Evolutionary conservation across 2,329 filamentous ascomycete genomes (phyloP), one percentile per base, ranked within the genome.

Genomic region (Curvularia spicifera): DNA sequence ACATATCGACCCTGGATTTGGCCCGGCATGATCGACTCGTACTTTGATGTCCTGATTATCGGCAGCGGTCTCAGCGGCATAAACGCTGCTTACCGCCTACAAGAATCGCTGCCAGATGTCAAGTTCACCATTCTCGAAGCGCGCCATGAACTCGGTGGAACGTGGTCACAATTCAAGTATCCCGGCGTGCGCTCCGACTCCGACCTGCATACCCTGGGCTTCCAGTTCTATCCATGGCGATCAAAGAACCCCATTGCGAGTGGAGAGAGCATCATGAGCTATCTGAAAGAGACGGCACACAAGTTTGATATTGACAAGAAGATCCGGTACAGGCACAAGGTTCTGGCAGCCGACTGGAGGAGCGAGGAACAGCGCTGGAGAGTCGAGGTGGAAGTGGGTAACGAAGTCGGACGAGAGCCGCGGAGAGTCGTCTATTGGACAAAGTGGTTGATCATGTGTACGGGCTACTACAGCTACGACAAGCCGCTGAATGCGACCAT

Each of bases 81-180:
- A 78, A 91, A 92, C 65, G 81, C 87, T 12, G 89, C 85, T 13
- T 92, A 93, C 69, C 85, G 88, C n/a, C 66, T 91, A 1, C 86
- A 91, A 66, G 80, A 80, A 1, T 75, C 82, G 26, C 77, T 87
- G 1, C 87, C 88, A 0, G 71, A 79, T 43, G 77, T 82, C 39
- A 83, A 75, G 2, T 93, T 90, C 70, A 81, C 84, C 12, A 85
- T 94, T 26, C 81, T 93, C 15, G 91, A 94, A 73, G 82, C 81
- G 1, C 86, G 91, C 33, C 79, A 83, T 49, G 78, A 81, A 26
- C 80, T 93, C 5, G 91, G 91, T 1, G 91, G 91, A 1, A 94
- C 91, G 0, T 93, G 91, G 91, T 87, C 89, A 67, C 78, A 93
- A 2, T 94, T 92, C 79, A 85, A 83, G 40, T 94, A 92, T 66